Evolutionary conservation across 257 asterid genomes (phyloP).

Genomic region (Capsicum baccatum): DNA sequence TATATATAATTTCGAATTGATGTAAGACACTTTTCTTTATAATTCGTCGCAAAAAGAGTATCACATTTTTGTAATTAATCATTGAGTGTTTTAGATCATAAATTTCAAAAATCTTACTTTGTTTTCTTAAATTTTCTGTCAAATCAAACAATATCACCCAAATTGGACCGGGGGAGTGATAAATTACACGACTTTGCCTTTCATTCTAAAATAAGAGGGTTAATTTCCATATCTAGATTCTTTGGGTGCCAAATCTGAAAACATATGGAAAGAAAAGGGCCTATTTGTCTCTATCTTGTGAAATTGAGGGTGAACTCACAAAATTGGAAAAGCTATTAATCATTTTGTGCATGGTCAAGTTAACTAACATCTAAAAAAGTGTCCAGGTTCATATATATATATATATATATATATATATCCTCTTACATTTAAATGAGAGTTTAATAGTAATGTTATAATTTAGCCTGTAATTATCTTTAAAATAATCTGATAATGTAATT

Average conservation of each 20-base stretch:
- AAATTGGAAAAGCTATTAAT: not conserved
- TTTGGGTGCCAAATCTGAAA: not conserved
- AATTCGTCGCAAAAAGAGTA: no score
- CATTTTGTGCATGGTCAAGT: not conserved
- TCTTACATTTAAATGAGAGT: no score
- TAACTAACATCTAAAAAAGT: not conserved
- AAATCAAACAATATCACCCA: no score
- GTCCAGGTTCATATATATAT: not conserved
- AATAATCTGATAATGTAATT: not conserved
- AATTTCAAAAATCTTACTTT: no score
- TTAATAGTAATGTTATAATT: no score
- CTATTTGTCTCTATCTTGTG: not conserved
- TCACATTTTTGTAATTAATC: no score
- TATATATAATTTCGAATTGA: no score
- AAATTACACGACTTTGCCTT: not conserved
- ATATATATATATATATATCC: no score
- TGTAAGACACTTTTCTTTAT: no score
- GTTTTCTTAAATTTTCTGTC: no score
- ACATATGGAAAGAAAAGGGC: not conserved
- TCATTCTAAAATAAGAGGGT: not conserved
- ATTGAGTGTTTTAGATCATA: no score
- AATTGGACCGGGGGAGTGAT: no score
- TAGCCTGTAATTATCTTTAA: not conserved
- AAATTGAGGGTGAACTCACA: not conserved
- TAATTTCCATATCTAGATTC: not conserved